A percentile compares a stretch with the other conserved stretches of the same genome.
Conservation (phyloP, 345 rosid species). For the Clarkia xantiana region DNA sequence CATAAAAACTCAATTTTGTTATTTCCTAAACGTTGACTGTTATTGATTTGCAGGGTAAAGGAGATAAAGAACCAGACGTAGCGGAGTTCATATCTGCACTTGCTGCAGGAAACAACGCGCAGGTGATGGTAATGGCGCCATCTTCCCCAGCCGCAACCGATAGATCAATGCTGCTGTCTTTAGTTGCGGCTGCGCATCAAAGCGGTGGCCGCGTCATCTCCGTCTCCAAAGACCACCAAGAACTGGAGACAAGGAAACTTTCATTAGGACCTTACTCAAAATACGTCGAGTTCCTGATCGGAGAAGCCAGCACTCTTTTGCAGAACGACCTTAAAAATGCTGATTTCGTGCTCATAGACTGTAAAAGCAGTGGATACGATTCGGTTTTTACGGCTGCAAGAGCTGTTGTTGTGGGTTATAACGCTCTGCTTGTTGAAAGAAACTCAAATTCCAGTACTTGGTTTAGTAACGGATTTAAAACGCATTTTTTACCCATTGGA, state of each 20-base stretch:
- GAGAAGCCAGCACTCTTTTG: conserved; percentile 20
- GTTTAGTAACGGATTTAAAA: conserved; percentile 7
- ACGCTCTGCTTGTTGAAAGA: conserved; percentile 21
- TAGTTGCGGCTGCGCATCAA: conserved; percentile 36
- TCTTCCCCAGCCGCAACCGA: conserved; percentile 1
- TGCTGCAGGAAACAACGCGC: conserved; percentile 41
- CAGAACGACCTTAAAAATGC: conserved; percentile 14
- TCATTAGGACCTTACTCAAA: conserved; percentile 15
- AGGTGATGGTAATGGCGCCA: conserved; percentile 28
- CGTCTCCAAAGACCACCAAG: conserved; percentile 8
- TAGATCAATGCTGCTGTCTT: conserved; percentile 15
- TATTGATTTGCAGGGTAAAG: conserved; percentile 17
- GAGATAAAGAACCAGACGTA: conserved; percentile 30
- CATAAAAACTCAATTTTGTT: neutral
- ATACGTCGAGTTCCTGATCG: conserved; percentile 17
- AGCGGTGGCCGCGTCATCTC: conserved; percentile 30
- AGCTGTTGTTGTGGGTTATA: conserved; percentile 29
- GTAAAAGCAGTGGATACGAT: conserved; percentile 12
- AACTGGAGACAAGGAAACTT: conserved; percentile 2
- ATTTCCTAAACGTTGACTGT: neutral
- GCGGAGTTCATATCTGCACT: conserved; percentile 49
- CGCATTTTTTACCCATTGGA: conserved; percentile 39
- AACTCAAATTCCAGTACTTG: conserved; percentile 5
- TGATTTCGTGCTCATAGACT: conserved; percentile 36
- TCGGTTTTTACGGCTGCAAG: conserved; percentile 15